phyloP scores from a whole-genome alignment of 2,329 filamentous ascomycete genomes.

The Metarhizium sp. region DNA sequence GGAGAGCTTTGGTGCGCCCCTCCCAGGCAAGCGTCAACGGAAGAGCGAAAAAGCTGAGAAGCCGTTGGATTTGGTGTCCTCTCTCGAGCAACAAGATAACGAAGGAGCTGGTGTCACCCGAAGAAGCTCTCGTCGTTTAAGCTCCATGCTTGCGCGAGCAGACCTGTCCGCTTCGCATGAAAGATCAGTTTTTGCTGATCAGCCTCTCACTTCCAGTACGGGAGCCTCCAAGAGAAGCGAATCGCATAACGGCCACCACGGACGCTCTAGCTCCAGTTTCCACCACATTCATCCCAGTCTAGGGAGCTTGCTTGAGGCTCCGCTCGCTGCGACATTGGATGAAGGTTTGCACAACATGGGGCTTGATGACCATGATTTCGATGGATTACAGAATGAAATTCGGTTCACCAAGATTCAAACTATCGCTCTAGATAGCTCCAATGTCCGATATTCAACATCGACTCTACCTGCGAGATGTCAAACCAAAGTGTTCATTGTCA shows the following conservation, averaged over 20 bases:
- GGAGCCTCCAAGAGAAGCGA: conserved; percentile 53
- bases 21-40: conserved; percentile 43
- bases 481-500: conserved; percentile 58
- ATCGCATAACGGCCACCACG: conserved; percentile 49
- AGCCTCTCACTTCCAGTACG: conserved; percentile 31
- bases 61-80: conserved; percentile 54
- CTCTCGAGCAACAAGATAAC: conserved; percentile 59
- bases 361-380: conserved; percentile 61
- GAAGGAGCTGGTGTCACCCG: conserved; percentile 42
- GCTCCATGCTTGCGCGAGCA: conserved; percentile 79
- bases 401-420: conserved; percentile 61
- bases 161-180: conserved; percentile 83
- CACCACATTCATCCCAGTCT: conserved; percentile 39
- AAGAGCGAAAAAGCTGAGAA: conserved; percentile 43
- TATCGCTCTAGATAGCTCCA: conserved; percentile 51
- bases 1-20: conserved; percentile 63
- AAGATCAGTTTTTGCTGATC: conserved; percentile 68
- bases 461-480: conserved; percentile 42
- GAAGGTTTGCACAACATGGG: conserved; percentile 66
- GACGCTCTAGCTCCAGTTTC: conserved; percentile 30
- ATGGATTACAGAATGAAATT: conserved; percentile 64
- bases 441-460: conserved; percentile 50
- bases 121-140: conserved; percentile 67
- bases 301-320: conserved; percentile 57
- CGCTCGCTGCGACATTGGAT: conserved; percentile 60